Percentiles rank a stretch among this genome's conserved stretches.
Evolutionary conservation across 192 early-diverging fungal species (phyloP).

Genomic region (Phycomyces nitens): DNA sequence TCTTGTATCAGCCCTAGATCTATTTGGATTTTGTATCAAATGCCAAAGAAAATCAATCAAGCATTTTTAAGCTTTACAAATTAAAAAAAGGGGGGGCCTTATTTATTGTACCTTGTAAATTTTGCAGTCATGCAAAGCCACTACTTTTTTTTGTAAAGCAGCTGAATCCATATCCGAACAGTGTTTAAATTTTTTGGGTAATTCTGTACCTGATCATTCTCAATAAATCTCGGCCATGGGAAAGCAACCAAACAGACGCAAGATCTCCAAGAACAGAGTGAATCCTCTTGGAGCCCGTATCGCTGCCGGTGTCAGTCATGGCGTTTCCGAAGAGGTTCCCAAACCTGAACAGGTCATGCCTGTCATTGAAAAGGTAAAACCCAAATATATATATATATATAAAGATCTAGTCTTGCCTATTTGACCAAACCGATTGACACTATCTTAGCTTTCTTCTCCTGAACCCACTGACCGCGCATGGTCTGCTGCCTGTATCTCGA

Average conservation of each 20-base stretch:
- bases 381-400: not conserved
- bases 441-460: conserved; percentile 53
- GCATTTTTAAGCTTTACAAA: no score
- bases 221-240: conserved; percentile 5
- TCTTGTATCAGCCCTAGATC: no score
- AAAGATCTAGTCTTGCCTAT: not conserved
- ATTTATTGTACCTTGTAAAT: not conserved
- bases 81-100: no score
- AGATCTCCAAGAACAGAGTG: not conserved
- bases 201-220: not conserved
- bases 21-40: no score
- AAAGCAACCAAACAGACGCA: conserved; percentile 18
- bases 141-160: conserved; percentile 5
- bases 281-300: conserved; percentile 14
- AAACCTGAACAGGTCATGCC: conserved; percentile 21
- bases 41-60: no score
- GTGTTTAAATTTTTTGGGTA: no score
- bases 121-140: conserved; percentile 14
- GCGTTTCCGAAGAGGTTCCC: conserved; percentile 2
- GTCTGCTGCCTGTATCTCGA: conserved; percentile 84
- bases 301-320: conserved; percentile 3
- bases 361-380: conserved; percentile 22
- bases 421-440: not conserved
- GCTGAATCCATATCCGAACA: no score
- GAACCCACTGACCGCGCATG: conserved; percentile 78